phyloP scores from a whole-genome alignment of 306 rosid species.

The Biancaea sappan region DNA sequence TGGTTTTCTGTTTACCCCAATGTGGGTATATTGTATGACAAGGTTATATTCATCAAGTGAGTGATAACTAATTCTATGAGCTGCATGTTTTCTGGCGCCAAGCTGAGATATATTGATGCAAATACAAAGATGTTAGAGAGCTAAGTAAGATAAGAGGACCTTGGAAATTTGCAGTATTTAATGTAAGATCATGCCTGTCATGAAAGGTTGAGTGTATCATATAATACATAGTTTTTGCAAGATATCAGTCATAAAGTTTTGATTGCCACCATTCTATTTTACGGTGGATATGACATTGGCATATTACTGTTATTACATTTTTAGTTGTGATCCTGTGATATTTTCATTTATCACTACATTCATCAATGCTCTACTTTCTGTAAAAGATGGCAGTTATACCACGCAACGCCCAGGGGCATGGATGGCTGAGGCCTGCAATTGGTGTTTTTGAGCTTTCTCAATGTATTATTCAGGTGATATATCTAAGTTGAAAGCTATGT shows the following conservation, averaged over 20 bases:
- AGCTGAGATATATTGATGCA: constrained; percentile 26
- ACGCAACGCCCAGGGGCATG: constrained; percentile 93
- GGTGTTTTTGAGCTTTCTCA: constrained; percentile 97
- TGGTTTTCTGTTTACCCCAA: constrained; percentile 20
- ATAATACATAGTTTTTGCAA: constrained; percentile 8
- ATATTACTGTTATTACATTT: constrained; percentile 23
- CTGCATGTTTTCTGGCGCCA: constrained; percentile 12
- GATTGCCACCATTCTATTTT: constrained; percentile 18
- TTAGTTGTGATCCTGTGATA: constrained; percentile 12
- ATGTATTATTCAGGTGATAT: constrained; percentile 87
- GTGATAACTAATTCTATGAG: constrained; percentile 20
- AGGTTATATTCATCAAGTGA: background rate
- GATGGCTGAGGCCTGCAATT: constrained; percentile 98
- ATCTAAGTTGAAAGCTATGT: constrained; percentile 19
- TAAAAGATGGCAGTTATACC: constrained; percentile 94
- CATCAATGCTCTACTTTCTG: constrained; percentile 32
- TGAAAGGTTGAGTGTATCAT: constrained; percentile 16
- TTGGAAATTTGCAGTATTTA: constrained; percentile 4
- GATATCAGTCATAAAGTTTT: constrained; percentile 8
- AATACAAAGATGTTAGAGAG: constrained; percentile 20
- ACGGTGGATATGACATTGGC: constrained; percentile 13
- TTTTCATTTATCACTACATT: constrained; percentile 25
- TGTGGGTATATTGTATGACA: background rate
- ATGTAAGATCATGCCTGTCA: constrained; percentile 19
- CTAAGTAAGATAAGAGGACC: background rate